These are phyloP conservation scores for Dryas alaskensis DNA, from an alignment of 306 rosid species.

Conservation along the genomic window DNA sequence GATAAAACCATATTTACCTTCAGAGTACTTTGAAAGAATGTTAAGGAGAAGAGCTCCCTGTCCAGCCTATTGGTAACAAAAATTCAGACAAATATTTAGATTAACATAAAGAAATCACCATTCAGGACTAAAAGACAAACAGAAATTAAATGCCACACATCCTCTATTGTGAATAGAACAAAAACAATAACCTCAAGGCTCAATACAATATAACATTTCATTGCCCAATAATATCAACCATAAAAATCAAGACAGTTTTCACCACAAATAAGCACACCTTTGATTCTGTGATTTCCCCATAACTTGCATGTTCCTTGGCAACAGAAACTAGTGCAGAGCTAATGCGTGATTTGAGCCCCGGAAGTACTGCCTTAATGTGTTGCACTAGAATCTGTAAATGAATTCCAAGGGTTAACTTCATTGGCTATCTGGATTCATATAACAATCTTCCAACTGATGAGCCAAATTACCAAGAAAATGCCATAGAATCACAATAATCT, in stretches of 20 bases:
- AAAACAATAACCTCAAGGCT: slow-evolving; percentile 1
- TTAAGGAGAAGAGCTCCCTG: slow-evolving; percentile 97
- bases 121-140: neutral
- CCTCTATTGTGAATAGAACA: neutral
- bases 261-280: slow-evolving; percentile 48
- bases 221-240: slow-evolving; percentile 4
- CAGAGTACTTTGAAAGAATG: slow-evolving; percentile 88
- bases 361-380: slow-evolving; percentile 84
- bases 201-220: neutral
- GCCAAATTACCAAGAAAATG: neutral
- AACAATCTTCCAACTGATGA: neutral
- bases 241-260: neutral
- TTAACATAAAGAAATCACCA: slow-evolving; percentile 18
- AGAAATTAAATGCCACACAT: neutral
- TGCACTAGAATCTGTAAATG: slow-evolving; percentile 78
- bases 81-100: slow-evolving; percentile 13
- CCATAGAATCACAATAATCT: neutral
- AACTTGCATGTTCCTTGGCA: slow-evolving; percentile 96
- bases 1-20: slow-evolving; percentile 53
- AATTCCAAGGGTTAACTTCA: slow-evolving; percentile 14
- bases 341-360: slow-evolving; percentile 88
- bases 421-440: neutral
- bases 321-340: slow-evolving; percentile 73
- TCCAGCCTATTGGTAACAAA: slow-evolving; percentile 63
- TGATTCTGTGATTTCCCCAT: slow-evolving; percentile 91